Conservation (phyloP, 257 asterid genomes). For the Rubia yunnanensis region DNA sequence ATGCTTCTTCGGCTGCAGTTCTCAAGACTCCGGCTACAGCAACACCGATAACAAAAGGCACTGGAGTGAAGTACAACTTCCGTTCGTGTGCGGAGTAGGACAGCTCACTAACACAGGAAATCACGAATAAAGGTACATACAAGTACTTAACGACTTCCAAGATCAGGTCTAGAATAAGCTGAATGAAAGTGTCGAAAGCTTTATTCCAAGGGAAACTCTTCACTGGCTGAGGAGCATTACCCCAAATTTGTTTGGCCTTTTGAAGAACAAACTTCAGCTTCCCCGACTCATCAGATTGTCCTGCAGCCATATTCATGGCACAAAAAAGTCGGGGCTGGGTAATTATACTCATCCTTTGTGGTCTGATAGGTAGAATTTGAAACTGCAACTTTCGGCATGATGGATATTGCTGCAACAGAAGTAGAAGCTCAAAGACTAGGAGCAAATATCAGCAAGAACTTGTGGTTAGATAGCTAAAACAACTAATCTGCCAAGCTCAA, state of each 20-base stretch:
- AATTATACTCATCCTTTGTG: conserved; percentile 20
- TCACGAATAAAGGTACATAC: conserved; percentile 46
- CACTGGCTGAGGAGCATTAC: conserved; percentile 58
- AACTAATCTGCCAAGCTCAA: neutral
- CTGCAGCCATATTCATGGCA: conserved; percentile 58
- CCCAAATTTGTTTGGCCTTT: conserved; percentile 63
- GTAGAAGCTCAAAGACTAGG: neutral
- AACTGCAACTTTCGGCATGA: conserved; percentile 21
- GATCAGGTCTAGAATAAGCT: conserved; percentile 54
- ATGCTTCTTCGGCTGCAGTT: conserved; percentile 61
- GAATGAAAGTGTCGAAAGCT: conserved; percentile 57
- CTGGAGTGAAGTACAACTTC: conserved; percentile 52
- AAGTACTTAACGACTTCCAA: conserved; percentile 53
- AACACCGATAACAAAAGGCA: conserved; percentile 68
- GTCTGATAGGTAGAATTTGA: conserved; percentile 28
- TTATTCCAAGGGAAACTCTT: conserved; percentile 82
- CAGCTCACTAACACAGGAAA: conserved; percentile 72
- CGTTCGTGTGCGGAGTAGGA: conserved; percentile 94
- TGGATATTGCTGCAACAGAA: conserved; percentile 32
- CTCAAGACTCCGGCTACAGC: conserved; percentile 59
- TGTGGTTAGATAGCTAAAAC: neutral
- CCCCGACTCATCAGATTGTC: conserved; percentile 42
- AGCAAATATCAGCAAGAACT: neutral
- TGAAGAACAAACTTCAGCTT: conserved; percentile 34
- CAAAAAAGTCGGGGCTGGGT: conserved; percentile 25